Base-by-base conservation (phyloP, 2,329 filamentous ascomycete species). In the Neocatenulostroma microsporum region DNA sequence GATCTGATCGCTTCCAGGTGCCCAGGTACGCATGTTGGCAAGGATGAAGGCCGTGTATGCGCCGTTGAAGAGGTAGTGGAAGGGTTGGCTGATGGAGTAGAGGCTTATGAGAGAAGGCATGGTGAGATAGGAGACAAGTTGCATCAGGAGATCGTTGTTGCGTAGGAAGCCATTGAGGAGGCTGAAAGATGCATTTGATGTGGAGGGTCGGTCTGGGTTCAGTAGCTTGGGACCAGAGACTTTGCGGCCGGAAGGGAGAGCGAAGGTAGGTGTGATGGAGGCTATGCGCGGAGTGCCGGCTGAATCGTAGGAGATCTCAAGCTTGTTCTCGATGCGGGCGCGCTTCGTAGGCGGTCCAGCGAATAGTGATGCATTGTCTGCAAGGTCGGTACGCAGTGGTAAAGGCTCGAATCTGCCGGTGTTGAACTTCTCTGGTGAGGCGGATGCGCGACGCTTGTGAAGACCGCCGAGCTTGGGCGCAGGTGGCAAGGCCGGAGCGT, bases 71-170 rank as follows among this genome's bases (percentile, higher is more conserved):
- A 76, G 65, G 31, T 62, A 56, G 52, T 85, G 72, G 53, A 84
- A 80, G 23, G 71, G 65, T 37, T 67, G 73, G 55, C 74, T 82
- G 46, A 77, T 73, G 46, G 71, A 65, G 63, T 82, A 85, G 21
- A 87, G 67, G 29, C 64, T 70, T 41, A 86, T 55, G 5, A 87
- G 63, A 36, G 80, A 76, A 11, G 62, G 52, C 1, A 74, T 60
- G 6, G 58, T 55, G 14, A 85, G 67, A 39, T 73, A 64, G 45
- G 68, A 67, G 40, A 72, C 69, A 5, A 84, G 50, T 32, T 71
- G 62, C 30, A 78, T 62, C 29, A 70, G 59, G 3, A 84, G 59
- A 35, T 78, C 72, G 4, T 69, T 45, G 39, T 60, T 46, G 2
- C 47, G 40, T 33, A 52, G 44, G 30, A 64, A 48, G 3, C 53